Base-by-base conservation (phyloP, 495 filamentous ascomycete genomes). In the Aspergillus egyptiacus region DNA sequence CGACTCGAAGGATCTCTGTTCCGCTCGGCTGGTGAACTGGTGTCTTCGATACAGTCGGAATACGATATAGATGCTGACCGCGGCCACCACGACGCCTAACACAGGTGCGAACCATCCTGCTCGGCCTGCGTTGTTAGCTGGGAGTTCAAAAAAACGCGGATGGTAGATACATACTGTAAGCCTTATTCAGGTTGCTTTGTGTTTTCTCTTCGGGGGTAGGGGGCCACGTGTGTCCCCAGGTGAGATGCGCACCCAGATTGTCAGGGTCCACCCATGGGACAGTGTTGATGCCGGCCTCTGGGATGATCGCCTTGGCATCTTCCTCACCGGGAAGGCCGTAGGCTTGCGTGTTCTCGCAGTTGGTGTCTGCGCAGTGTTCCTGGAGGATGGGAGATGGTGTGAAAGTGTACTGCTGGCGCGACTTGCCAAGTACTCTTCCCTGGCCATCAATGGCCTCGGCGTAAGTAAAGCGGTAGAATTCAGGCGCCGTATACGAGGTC, bases 221-320 rank as follows among this genome's bases (percentile, higher is more conserved):
- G 1, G 51, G 32, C 40, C 28, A 46, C 15, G 48, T 44, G 6
- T 40, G 31, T 40, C 51, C 51, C 53, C 46, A 55, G 19, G 51
- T 54, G 32, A 42, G 53, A 9, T 54, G 48, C 6, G 34, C 43
- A 8, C 58, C 58, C 0, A 62, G 57, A 18, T 69, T 44, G 5
- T 61, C 62, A 2, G 66, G 61, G 19, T 70, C 59, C 30, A 70
- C 56, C 69, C 69, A 73, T 0, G 69, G 69, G 35, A 73, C 69
- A 0, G 68, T 73, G 18, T 63, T 69, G 31, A 70, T 60, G 18
- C 68, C 68, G 7, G 36, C 49, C 6, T 64, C 63, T 6, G 70
- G 70, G 18, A 70, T 62, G 18, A 54, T 41, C 11, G 66, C 56
- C 19, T 25, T 25, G 9, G 64, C 59, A 5, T 28, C 55, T n/a